Base-by-base conservation (phyloP, 495 filamentous ascomycete genomes). In the Trichoderma virens region DNA sequence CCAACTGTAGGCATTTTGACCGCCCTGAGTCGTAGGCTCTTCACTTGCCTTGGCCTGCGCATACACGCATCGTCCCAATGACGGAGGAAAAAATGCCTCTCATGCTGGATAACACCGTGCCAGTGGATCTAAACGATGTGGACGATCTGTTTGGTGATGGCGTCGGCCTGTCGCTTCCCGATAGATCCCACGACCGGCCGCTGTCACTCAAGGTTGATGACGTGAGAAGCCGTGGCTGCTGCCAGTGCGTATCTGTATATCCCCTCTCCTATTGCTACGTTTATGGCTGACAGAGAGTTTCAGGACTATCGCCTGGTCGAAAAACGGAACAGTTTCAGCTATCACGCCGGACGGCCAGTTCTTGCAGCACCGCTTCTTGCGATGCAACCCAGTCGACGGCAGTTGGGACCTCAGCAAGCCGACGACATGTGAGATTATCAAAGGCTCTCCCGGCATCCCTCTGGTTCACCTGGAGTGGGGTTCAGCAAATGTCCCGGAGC, bases 271-370 rank as follows among this genome's bases (percentile, higher is more conserved):
- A 20, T 66, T 8, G n/a, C 34, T 32, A 23, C 16, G 11, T 64
- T 72, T 72, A 66, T 60, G 32, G 41, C 14, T 65, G 67, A 63
- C 68, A 78, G 56, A 38, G 23, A 35, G 62, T 25, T 7, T 16
- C 68, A 96, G 92, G 68, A 88, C 83, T 66, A 83, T 97, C 62
- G 88, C 88, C 60, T 98, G 95, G 95, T 97, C 94, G 20, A 90
- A 88, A 64, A 79, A 86, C 70, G 94, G 94, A 63, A 91, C 86
- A 69, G 90, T 98, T 72, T 93, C 93, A 32, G 87, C 87, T 64
- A 88, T 98, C 68, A 83, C 86, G 27, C 74, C 82, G n/a, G 85
- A 90, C 72, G 87, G 88, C 27, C 80, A 80, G 27, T 79, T 78
- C 6, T 78, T 97, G 34, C 84, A 87, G 65, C 76, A 95, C 14